These are phyloP conservation scores for Amylostereum areolatum DNA, from an alignment of 1,284 basidiomycete species.

Conservation along the genomic window DNA sequence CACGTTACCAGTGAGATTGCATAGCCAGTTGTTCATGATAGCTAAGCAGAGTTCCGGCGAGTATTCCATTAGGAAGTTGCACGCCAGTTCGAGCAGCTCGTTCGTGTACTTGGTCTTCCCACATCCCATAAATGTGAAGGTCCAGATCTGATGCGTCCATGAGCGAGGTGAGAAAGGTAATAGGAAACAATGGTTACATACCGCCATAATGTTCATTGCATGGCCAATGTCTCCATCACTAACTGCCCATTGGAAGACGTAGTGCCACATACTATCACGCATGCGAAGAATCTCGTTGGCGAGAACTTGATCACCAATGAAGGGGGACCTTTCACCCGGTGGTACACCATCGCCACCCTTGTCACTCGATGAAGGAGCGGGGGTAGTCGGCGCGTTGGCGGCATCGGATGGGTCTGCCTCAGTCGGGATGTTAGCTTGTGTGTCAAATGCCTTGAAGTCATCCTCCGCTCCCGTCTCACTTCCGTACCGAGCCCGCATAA, in stretches of 20 bases:
- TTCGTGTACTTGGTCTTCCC: constrained; percentile 22
- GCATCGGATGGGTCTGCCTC: too few relatives aligned
- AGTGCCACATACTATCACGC: constrained; percentile 5
- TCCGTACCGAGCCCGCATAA: background rate
- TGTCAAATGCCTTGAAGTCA: too few relatives aligned
- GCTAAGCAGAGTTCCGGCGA: constrained; percentile 11
- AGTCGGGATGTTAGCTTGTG: too few relatives aligned
- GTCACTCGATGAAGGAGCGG: background rate
- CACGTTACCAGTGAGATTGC: constrained; percentile 8
- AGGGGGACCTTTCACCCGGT: too few relatives aligned
- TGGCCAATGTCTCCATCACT: constrained; percentile 24
- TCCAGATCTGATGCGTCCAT: constrained; percentile 13
- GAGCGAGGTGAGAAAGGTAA: background rate
- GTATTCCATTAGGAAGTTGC: constrained; percentile 25
- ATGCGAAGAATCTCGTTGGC: constrained; percentile 3
- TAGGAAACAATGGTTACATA: constrained; percentile 1
- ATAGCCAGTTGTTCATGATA: constrained; percentile 20
- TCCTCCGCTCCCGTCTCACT: background rate
- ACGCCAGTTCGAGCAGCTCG: constrained; percentile 24
- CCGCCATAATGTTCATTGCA: constrained; percentile 18
- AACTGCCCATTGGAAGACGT: constrained; percentile 15
- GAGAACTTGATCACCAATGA: constrained; percentile 3
- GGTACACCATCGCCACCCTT: background rate
- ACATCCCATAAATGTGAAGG: constrained; percentile 23
- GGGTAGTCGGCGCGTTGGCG: too few relatives aligned